Percentiles rank a stretch among this genome's conserved stretches.
Evolutionary conservation across 441 rosid genomes (phyloP).

Genomic region (Manihot esculenta): DNA sequence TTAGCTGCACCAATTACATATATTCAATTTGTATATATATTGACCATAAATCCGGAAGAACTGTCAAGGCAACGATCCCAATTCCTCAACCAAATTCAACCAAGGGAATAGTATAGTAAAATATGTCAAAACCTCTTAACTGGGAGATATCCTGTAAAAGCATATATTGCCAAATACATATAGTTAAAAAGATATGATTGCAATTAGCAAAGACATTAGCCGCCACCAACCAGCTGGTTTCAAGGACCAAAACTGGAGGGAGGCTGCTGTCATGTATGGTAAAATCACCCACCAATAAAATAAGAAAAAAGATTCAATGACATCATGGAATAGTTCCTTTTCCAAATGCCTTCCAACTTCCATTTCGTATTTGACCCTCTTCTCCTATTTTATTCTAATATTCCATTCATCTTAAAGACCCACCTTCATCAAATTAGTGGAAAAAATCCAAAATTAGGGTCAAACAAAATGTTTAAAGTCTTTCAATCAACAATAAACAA

Average conservation of each 20-base stretch:
- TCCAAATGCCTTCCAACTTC: background rate
- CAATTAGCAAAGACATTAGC: too few relatives aligned
- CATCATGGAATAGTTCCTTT: slow-evolving; percentile 3
- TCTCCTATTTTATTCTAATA: background rate
- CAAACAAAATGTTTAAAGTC: slow-evolving; percentile 7
- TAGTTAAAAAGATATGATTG: too few relatives aligned
- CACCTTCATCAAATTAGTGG: background rate
- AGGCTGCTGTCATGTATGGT: slow-evolving; percentile 28
- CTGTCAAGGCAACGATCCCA: too few relatives aligned
- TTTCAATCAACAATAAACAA: background rate
- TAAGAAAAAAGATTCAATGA: background rate
- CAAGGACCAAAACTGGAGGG: slow-evolving; percentile 14
- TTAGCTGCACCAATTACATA: too few relatives aligned
- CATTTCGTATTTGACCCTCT: background rate
- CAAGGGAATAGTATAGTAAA: too few relatives aligned
- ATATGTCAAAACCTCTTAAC: too few relatives aligned
- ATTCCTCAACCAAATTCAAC: too few relatives aligned
- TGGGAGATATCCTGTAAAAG: too few relatives aligned
- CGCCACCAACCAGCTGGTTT: slow-evolving; percentile 20
- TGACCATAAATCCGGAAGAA: too few relatives aligned
- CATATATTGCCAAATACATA: too few relatives aligned
- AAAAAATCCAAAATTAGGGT: slow-evolving; percentile 23
- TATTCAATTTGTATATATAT: too few relatives aligned
- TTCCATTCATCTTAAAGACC: background rate
- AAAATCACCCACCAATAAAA: slow-evolving; percentile 19